Evolutionary conservation across 805 yeast species (phyloP), one percentile per base, ranked within the genome.

Genomic region (Candida dendrica): DNA sequence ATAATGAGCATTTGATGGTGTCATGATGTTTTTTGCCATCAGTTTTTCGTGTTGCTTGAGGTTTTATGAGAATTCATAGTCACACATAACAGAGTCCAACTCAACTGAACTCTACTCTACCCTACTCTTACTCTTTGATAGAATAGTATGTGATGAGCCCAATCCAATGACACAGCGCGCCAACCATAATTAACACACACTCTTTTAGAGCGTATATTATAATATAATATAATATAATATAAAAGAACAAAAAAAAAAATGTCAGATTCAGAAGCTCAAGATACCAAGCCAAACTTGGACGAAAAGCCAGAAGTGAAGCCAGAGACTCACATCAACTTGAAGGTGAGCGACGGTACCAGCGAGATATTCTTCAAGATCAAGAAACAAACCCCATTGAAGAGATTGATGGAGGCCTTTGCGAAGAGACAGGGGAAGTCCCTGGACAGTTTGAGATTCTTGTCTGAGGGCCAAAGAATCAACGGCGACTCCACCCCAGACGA

Each of bases 321-420:
- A 40, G 90, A 83, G 56, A 84, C 89, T 34, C 97, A 89, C 67
- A 84, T 93, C 65, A 89, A 87, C 71, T 70, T 93, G 66, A 89
- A 88, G 65, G 98, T 93, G 38, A 81, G 95, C 30, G 98, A 93
- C 64, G 95, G 95, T 38, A 74, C 83, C 41, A 84, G 95, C 17
- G 99, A 93, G 64, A 90, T 93, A 48, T 89, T 84, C 64, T 93
- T 93, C 81, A 90, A 91, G 65, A 91, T 93, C 65, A 89, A 90
- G 70, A 77, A 86, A 66, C 74, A 90, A 34, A 93, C 98, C 5
- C 95, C 91, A 38, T 75, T 93, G 72, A 85, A 79, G 64, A 85
- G 96, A 68, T 79, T 93, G 56, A 91, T 93, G 89, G 98, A 91
- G 58, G 96, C 97, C 11, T 93, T 91, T 64, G 95, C 98, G 63